Conservation (phyloP, 2,329 filamentous ascomycete genomes). For the Xylaria sp. region DNA sequence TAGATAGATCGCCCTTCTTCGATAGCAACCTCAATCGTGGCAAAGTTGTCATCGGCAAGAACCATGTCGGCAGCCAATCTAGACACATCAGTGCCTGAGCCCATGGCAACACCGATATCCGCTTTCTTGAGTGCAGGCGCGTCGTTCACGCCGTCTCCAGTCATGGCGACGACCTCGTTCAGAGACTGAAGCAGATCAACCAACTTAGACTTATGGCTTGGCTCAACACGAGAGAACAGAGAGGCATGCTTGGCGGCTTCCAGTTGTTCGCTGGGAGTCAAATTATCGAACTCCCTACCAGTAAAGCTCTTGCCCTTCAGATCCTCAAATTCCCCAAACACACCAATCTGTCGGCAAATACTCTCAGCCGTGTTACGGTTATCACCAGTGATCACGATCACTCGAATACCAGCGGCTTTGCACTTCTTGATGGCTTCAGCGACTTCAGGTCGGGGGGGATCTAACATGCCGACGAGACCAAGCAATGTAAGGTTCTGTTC, state of each 20-base stretch:
- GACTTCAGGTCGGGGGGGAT: conserved; percentile 94
- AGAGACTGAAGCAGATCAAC: conserved; percentile 94
- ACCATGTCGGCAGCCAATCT: conserved; percentile 99
- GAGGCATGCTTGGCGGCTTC: conserved; percentile 86
- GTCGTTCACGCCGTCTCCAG: conserved; percentile 98
- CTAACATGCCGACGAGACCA: conserved; percentile 94
- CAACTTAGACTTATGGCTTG: conserved; percentile 95
- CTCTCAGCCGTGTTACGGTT: conserved; percentile 98
- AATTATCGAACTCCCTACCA: conserved; percentile 90
- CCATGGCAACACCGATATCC: conserved; percentile 99
- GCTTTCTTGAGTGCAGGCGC: conserved; percentile 98
- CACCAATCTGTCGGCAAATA: conserved; percentile 96
- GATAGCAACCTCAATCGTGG: conserved; percentile 94
- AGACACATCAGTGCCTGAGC: conserved; percentile 94
- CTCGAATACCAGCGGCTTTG: conserved; percentile 91
- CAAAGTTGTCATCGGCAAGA: conserved; percentile 97
- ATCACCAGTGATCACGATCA: conserved; percentile 98
- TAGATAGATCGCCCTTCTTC: conserved; percentile 98
- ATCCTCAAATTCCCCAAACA: conserved; percentile 85
- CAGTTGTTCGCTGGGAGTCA: conserved; percentile 82
- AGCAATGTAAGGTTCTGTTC: conserved; percentile 96
- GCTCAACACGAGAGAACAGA: conserved; percentile 95
- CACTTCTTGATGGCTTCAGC: conserved; percentile 87
- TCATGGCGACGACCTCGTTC: conserved; percentile 98
- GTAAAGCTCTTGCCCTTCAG: conserved; percentile 93